Percentiles rank a stretch among this genome's conserved stretches.
These are phyloP conservation scores for Naganishia sp. DNA, from an alignment of 1,284 basidiomycete species.

Conservation along the genomic window DNA sequence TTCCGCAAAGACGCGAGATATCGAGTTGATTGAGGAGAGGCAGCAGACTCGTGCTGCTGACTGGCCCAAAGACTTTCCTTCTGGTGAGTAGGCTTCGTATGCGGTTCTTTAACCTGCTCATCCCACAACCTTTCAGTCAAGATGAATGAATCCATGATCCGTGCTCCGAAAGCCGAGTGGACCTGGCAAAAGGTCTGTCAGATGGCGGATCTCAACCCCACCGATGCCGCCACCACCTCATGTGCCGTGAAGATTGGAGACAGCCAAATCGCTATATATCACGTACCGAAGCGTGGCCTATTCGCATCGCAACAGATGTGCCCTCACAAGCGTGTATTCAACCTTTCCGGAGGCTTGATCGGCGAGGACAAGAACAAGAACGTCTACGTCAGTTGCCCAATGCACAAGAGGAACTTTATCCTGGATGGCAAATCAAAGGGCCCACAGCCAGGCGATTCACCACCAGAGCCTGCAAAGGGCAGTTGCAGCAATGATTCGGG, in stretches of 20 bases:
- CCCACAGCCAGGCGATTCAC: not conserved
- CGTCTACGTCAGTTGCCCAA: constrained; percentile 58
- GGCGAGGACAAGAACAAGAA: constrained; percentile 63
- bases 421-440: constrained; percentile 52
- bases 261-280: constrained; percentile 69
- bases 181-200: constrained; percentile 63
- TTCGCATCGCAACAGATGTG: constrained; percentile 70
- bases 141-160: constrained; percentile 37
- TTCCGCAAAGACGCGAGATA: constrained; percentile 59
- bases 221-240: constrained; percentile 58
- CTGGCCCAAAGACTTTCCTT: constrained; percentile 64
- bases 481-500: constrained; percentile 61
- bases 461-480: constrained; percentile 49
- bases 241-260: constrained; percentile 70
- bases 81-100: constrained; percentile 54
- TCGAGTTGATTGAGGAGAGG: constrained; percentile 64
- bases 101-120: not conserved
- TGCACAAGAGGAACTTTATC: constrained; percentile 72
- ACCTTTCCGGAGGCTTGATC: constrained; percentile 68
- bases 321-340: constrained; percentile 68
- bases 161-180: constrained; percentile 61
- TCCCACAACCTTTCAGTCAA: constrained; percentile 26
- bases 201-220: constrained; percentile 60
- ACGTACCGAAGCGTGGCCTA: constrained; percentile 62
- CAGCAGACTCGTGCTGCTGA: constrained; percentile 68